Evolutionary conservation across 768 basidiomycete genomes (phyloP).

Genomic region (Hebeloma cylindrosporum): DNA sequence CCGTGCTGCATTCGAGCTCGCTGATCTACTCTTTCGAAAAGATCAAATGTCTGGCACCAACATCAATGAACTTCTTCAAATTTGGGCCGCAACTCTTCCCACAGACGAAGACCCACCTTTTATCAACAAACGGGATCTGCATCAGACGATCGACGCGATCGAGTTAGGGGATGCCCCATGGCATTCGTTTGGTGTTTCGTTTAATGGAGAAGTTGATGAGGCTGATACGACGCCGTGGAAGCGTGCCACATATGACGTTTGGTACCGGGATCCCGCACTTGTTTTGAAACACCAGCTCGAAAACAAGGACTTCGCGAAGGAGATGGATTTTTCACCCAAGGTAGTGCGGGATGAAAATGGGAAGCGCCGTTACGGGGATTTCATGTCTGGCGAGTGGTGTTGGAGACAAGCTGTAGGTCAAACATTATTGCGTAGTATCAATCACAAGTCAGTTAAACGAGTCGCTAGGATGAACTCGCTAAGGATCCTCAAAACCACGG

Average conservation of each 20-base stretch:
- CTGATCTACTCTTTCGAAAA: conserved; percentile 19
- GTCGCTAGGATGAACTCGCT: conserved; percentile 25
- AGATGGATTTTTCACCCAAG: conserved; percentile 35
- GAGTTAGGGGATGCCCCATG: conserved; percentile 36
- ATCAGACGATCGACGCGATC: conserved; percentile 35
- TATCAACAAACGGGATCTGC: conserved; percentile 28
- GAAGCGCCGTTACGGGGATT: conserved; percentile 26
- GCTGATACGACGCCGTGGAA: conserved; percentile 34
- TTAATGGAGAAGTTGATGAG: conserved; percentile 22
- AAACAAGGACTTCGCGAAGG: conserved; percentile 34
- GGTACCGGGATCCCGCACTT: conserved; percentile 29
- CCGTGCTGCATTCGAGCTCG: conserved; percentile 11
- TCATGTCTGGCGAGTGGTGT: conserved; percentile 43
- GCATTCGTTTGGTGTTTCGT: conserved; percentile 31
- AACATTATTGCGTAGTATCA: conserved; percentile 2
- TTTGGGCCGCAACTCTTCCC: conserved; percentile 21
- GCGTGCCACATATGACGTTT: conserved; percentile 27
- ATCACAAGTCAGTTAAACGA: neutral
- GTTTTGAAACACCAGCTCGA: conserved; percentile 30
- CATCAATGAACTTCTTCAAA: conserved; percentile 26
- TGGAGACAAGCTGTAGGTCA: conserved; percentile 39
- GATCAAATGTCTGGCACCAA: conserved; percentile 18
- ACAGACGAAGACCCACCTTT: conserved; percentile 30
- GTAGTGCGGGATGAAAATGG: conserved; percentile 23
- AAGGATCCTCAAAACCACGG: conserved; percentile 24